Evolutionary conservation across 768 basidiomycete genomes (phyloP).

Genomic region (Arthromyces matolae): DNA sequence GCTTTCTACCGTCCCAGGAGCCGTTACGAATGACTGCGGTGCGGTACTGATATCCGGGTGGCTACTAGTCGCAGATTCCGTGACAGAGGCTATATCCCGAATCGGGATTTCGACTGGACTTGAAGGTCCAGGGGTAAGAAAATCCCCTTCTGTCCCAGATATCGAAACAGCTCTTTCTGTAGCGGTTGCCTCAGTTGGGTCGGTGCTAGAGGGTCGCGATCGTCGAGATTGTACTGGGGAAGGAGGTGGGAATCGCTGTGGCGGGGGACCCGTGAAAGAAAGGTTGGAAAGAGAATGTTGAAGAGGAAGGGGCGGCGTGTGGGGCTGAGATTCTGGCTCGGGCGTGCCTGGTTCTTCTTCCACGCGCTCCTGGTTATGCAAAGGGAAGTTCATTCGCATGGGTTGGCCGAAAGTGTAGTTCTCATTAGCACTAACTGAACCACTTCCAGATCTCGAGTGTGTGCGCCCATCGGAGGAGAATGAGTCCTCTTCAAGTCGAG

Average conservation of each 20-base stretch:
- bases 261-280: constrained; percentile 7
- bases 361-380: constrained; percentile 20
- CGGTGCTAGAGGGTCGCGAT: background rate
- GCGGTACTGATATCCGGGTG: constrained; percentile 68
- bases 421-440: constrained; percentile 48
- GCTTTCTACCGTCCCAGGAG: constrained; percentile 55
- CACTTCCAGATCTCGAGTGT: constrained; percentile 50
- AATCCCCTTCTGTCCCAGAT: constrained; percentile 3
- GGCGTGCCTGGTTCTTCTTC: constrained; percentile 15
- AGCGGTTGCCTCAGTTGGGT: constrained; percentile 1
- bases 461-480: constrained; percentile 34
- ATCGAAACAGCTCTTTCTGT: background rate
- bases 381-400: constrained; percentile 37
- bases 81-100: constrained; percentile 6
- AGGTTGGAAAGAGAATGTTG: constrained; percentile 13
- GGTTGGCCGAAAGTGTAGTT: constrained; percentile 76
- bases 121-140: constrained; percentile 19
- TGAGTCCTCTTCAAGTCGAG: constrained; percentile 56
- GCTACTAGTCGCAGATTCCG: constrained; percentile 30
- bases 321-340: constrained; percentile 5
- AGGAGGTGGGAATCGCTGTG: background rate
- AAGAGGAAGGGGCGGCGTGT: constrained; percentile 15
- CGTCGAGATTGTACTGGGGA: background rate
- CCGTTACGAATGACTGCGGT: constrained; percentile 64
- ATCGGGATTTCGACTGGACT: constrained; percentile 20